Conservation (phyloP, 257 asterid species). For the Ilex asprella region DNA sequence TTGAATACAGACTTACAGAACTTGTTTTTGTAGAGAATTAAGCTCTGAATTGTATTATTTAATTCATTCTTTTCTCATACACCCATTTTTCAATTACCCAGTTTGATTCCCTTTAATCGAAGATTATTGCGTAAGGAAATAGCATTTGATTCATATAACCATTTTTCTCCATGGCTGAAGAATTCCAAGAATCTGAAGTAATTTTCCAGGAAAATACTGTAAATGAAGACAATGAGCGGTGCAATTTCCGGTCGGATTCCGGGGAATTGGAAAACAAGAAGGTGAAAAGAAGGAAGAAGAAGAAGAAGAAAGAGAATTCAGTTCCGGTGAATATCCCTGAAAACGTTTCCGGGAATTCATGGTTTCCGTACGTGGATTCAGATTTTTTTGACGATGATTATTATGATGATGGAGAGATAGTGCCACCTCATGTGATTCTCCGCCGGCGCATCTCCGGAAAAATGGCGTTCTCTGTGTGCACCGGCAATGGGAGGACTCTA, state of each 20-base stretch:
- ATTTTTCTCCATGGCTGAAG: constrained; percentile 48
- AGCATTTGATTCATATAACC: too few relatives aligned
- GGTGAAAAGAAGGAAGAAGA: constrained; percentile 11
- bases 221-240: constrained; percentile 3
- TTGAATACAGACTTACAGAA: not conserved
- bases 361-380: constrained; percentile 28
- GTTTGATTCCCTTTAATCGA: too few relatives aligned
- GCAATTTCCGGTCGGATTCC: not conserved
- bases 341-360: constrained; percentile 21
- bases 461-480: not conserved
- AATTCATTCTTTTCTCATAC: not conserved
- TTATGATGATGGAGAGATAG: not conserved
- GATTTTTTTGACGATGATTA: constrained; percentile 9
- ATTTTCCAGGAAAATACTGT: constrained; percentile 34
- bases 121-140: too few relatives aligned
- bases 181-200: constrained; percentile 64
- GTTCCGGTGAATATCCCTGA: constrained; percentile 56
- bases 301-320: constrained; percentile 24
- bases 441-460: not conserved
- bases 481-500: constrained; percentile 1
- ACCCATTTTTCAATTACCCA: not conserved
- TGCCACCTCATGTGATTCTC: constrained; percentile 2
- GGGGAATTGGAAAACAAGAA: constrained; percentile 22
- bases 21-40: too few relatives aligned
- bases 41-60: too few relatives aligned